A percentile compares a stretch with the other conserved stretches of the same genome.
phyloP scores from a whole-genome alignment of 73 alveolate species.

The Blepharisma stoltei region DNA sequence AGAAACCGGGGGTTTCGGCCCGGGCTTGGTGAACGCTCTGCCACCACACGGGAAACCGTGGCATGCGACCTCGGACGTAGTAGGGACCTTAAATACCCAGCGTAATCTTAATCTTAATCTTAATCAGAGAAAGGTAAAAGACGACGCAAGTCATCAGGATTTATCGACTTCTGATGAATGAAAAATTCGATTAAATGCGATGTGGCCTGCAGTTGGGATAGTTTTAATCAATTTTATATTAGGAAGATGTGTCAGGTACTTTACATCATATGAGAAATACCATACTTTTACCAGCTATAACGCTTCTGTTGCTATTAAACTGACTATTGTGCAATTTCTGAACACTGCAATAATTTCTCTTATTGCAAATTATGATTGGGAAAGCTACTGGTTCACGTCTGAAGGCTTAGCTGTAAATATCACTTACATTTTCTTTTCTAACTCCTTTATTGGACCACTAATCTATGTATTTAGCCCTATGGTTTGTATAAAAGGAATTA shows the following conservation, averaged over 20 bases:
- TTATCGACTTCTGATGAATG: neutral
- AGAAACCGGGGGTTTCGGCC: too few species aligned
- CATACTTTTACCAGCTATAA: constrained; percentile 24
- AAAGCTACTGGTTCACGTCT: constrained; percentile 16
- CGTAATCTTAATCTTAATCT: too few species aligned
- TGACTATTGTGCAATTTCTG: neutral
- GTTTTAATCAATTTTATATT: constrained; percentile 16
- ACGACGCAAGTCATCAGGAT: neutral
- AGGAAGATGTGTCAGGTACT: neutral
- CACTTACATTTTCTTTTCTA: constrained; percentile 12
- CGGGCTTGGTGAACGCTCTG: too few species aligned
- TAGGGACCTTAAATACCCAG: too few species aligned
- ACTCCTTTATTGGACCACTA: constrained; percentile 18
- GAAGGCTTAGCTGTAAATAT: constrained; percentile 10
- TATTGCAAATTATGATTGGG: constrained; percentile 12
- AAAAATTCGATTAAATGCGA: neutral
- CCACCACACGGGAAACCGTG: too few species aligned
- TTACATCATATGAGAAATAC: constrained; percentile 10
- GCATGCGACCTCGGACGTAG: too few species aligned
- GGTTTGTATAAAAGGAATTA: neutral
- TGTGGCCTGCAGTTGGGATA: constrained; percentile 16
- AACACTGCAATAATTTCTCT: constrained; percentile 14
- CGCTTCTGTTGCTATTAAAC: constrained; percentile 1
- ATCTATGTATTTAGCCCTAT: constrained; percentile 9
- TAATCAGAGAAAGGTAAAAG: neutral